Conservation (phyloP, 805 yeast species). For the Deakozyma indianensis region DNA sequence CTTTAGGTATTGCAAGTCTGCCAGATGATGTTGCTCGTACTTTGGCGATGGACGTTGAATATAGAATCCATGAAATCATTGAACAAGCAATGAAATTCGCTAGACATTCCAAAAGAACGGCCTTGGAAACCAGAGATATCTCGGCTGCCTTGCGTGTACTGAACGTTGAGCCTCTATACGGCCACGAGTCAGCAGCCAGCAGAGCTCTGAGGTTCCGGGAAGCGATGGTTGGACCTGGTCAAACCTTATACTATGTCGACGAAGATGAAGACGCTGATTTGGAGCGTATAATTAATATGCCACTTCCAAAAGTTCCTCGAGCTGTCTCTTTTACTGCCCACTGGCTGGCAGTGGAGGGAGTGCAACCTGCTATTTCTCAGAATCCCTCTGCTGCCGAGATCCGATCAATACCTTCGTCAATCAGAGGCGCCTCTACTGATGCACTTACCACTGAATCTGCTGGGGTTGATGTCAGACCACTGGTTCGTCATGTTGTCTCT, state of each 20-base stretch:
- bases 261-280: conserved; percentile 85
- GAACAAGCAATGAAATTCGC: conserved; percentile 94
- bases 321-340: conserved; percentile 79
- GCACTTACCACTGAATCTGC: conserved; percentile 33
- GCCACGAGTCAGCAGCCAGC: conserved; percentile 22
- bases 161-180: conserved; percentile 68
- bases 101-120: conserved; percentile 81
- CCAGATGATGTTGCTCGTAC: conserved; percentile 90
- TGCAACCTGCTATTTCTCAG: conserved; percentile 94
- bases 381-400: conserved; percentile 74
- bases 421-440: conserved; percentile 68
- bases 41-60: conserved; percentile 98
- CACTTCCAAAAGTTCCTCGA: conserved; percentile 90
- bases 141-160: conserved; percentile 68
- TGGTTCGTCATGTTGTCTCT: conserved; percentile 89
- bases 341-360: conserved; percentile 97
- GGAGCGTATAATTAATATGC: conserved; percentile 84
- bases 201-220: conserved; percentile 69
- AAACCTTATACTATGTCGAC: conserved; percentile 80
- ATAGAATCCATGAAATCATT: conserved; percentile 84
- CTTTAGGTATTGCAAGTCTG: conserved; percentile 57
- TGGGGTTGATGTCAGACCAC: conserved; percentile 61
- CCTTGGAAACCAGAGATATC: conserved; percentile 68
- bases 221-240: conserved; percentile 84
- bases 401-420: conserved; percentile 57